Evolutionary conservation across 2,329 filamentous ascomycete genomes (phyloP).

Genomic region (Talaromyces amestolkiae): DNA sequence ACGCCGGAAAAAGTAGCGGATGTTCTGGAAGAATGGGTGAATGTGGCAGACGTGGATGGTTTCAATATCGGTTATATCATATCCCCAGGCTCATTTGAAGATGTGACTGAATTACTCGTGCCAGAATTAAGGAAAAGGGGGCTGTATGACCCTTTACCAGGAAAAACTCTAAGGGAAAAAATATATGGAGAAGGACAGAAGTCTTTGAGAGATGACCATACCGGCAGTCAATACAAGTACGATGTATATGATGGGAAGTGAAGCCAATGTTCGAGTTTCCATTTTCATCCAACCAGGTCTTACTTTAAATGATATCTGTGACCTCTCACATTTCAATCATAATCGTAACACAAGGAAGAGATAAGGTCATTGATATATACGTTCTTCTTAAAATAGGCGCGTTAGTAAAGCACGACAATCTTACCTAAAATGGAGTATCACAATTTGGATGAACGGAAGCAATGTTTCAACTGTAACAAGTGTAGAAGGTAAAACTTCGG

Average conservation of each 20-base stretch:
- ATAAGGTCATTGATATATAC: neutral
- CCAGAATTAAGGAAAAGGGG: conserved; percentile 43
- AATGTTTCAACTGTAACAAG: neutral
- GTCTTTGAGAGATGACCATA: conserved; percentile 57
- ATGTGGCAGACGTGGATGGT: conserved; percentile 43
- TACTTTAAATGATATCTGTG: neutral
- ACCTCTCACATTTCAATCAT: neutral
- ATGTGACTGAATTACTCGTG: conserved; percentile 50
- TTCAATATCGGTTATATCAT: conserved; percentile 49
- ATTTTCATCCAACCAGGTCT: neutral
- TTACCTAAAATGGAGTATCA: no score
- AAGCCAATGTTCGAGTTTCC: conserved; percentile 25
- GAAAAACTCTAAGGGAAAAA: conserved; percentile 58
- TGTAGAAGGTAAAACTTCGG: neutral
- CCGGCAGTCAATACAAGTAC: conserved; percentile 61
- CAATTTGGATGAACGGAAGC: neutral
- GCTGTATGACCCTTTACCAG: conserved; percentile 28
- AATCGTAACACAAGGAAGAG: neutral
- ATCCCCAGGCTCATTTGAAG: conserved; percentile 53
- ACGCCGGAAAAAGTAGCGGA: conserved; percentile 38
- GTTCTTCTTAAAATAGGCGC: no score
- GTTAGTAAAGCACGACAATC: neutral
- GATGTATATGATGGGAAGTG: conserved; percentile 55
- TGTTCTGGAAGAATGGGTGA: conserved; percentile 44
- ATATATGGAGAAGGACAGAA: conserved; percentile 61